Percentiles rank a stretch among this genome's conserved stretches.
These are phyloP conservation scores for Moelleriella libera DNA, from an alignment of 2,329 filamentous ascomycete genomes.

Conservation along the genomic window DNA sequence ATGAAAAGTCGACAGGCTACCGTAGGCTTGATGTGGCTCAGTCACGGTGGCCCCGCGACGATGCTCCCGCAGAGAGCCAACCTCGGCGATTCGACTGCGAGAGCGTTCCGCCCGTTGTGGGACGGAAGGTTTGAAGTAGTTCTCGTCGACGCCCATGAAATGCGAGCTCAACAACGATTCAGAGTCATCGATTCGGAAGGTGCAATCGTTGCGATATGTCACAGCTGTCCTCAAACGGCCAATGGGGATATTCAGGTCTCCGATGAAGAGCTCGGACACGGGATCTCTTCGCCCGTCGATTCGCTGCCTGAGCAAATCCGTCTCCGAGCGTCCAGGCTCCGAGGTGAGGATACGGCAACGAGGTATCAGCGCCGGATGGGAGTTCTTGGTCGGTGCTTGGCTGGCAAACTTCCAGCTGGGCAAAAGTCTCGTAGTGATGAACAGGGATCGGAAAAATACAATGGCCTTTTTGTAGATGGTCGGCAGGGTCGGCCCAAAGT, in stretches of 20 bases:
- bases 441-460: conserved; percentile 82
- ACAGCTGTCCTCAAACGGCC: conserved; percentile 73
- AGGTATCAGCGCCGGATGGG: conserved; percentile 53
- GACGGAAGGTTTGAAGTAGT: conserved; percentile 70
- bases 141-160: conserved; percentile 83
- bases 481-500: conserved; percentile 54
- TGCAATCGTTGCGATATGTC: conserved; percentile 75
- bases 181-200: conserved; percentile 81
- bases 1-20: conserved; percentile 81
- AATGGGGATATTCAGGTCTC: conserved; percentile 72
- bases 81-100: conserved; percentile 30
- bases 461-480: conserved; percentile 97
- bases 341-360: conserved; percentile 66
- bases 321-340: conserved; percentile 35
- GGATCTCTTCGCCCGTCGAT: conserved; percentile 23
- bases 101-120: conserved; percentile 34
- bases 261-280: conserved; percentile 66
- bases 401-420: conserved; percentile 76
- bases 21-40: conserved; percentile 69
- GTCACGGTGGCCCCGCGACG: conserved; percentile 29
- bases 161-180: conserved; percentile 84
- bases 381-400: conserved; percentile 57
- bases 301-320: conserved; percentile 46
- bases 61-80: conserved; percentile 63
- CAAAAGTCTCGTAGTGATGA: conserved; percentile 65